Percentiles rank a stretch among this genome's conserved stretches.
Conservation (phyloP, 192 early-diverging fungal species). For the Kappamyces sp. region DNA sequence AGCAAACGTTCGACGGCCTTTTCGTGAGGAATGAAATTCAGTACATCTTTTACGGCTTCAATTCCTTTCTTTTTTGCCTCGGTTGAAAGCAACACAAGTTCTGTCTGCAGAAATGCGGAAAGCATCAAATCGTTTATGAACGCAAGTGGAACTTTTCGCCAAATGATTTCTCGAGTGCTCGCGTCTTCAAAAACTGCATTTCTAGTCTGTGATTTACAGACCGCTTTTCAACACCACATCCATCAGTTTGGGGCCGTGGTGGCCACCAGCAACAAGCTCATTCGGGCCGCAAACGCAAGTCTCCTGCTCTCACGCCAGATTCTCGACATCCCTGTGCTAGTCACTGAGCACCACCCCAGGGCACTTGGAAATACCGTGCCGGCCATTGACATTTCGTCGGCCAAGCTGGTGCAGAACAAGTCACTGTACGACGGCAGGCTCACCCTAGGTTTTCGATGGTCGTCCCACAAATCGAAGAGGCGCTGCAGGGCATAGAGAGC, state of each 20-base stretch:
- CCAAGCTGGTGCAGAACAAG: conserved; percentile 61
- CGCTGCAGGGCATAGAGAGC: conserved; percentile 43
- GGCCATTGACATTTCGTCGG: conserved; percentile 70
- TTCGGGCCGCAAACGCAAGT: conserved; percentile 28
- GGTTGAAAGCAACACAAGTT: conserved; percentile 75
- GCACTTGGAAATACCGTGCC: conserved; percentile 54
- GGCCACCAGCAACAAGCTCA: conserved; percentile 66
- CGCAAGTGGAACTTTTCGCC: neutral
- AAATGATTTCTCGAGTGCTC: neutral
- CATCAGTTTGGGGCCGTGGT: conserved; percentile 77
- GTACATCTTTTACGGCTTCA: conserved; percentile 93
- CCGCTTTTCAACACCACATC: conserved; percentile 58
- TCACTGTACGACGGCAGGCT: conserved; percentile 78
- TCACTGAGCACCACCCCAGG: conserved; percentile 84
- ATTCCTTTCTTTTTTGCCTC: conserved; percentile 77
- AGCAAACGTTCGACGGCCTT: conserved; percentile 64
- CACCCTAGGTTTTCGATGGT: conserved; percentile 41
- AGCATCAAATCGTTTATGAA: conserved; percentile 8
- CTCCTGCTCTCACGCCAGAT: conserved; percentile 56
- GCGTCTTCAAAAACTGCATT: conserved; percentile 61
- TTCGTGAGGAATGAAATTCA: conserved; percentile 5
- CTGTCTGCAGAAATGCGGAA: conserved; percentile 57
- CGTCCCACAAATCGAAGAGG: conserved; percentile 36
- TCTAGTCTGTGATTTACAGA: conserved; percentile 93
- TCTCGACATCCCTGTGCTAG: conserved; percentile 76